phyloP scores from a whole-genome alignment of 108 stramenopile genomes.

The Cyclostephanos tholiformis region DNA sequence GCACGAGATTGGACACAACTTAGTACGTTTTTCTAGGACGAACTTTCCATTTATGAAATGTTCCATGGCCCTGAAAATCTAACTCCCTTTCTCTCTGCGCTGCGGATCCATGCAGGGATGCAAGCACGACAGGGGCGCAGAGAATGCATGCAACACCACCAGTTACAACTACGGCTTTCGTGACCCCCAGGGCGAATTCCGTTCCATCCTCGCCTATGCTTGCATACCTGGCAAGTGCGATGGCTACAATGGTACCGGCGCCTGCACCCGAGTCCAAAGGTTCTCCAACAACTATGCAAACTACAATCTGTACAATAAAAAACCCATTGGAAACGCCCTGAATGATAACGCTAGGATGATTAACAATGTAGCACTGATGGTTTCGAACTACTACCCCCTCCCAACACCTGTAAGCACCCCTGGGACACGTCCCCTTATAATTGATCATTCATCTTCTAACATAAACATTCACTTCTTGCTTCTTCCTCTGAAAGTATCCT shows the following conservation, averaged over 20 bases:
- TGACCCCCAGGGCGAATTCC: slow-evolving; percentile 9
- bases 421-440: no score
- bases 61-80: no score
- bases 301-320: background rate
- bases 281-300: slow-evolving; percentile 19
- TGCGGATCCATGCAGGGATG: background rate
- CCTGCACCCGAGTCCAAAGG: slow-evolving; percentile 21
- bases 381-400: no score
- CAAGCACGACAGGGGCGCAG: slow-evolving; percentile 24
- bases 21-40: slow-evolving; percentile 12
- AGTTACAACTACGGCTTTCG: slow-evolving; percentile 24
- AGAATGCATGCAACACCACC: slow-evolving; percentile 1
- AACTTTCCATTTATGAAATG: background rate
- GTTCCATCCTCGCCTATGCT: slow-evolving; percentile 22
- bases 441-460: no score
- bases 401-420: no score
- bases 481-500: no score
- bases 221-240: slow-evolving; percentile 13
- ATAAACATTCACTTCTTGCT: no score
- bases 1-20: slow-evolving; percentile 30
- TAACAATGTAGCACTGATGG: background rate
- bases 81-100: no score
- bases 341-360: slow-evolving; percentile 8
- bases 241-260: no score
- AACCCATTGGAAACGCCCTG: slow-evolving; percentile 4